phyloP scores from a whole-genome alignment of 768 basidiomycete genomes.

The Psilocybe cyanescens region DNA sequence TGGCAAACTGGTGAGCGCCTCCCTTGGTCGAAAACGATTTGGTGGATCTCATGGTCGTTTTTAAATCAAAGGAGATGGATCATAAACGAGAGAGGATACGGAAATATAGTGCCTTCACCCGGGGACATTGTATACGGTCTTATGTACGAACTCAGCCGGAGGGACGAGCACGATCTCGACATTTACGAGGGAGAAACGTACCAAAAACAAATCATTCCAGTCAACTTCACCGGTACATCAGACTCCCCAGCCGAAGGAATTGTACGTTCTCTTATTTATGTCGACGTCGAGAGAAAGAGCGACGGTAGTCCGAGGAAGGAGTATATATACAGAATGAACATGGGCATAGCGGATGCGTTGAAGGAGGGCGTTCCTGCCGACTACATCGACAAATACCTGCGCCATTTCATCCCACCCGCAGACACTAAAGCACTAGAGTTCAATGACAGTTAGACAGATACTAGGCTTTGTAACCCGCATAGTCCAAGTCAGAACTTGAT shows the following conservation, averaged over 20 bases:
- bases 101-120: conserved; percentile 44
- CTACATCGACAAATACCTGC: conserved; percentile 48
- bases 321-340: conserved; percentile 51
- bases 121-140: conserved; percentile 47
- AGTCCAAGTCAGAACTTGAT: background rate
- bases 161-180: conserved; percentile 47
- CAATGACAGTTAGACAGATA: conserved; percentile 11
- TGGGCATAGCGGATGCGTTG: conserved; percentile 45
- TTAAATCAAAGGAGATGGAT: conserved; percentile 46
- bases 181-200: conserved; percentile 42
- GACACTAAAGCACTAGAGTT: conserved; percentile 8
- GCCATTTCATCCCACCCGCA: conserved; percentile 42
- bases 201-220: conserved; percentile 34
- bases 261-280: conserved; percentile 41
- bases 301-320: conserved; percentile 39
- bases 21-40: background rate
- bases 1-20: conserved; percentile 43
- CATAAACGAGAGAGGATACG: conserved; percentile 46
- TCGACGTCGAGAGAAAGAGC: conserved; percentile 37
- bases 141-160: conserved; percentile 42
- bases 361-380: conserved; percentile 40
- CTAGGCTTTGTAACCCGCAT: no score
- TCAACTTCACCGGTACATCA: conserved; percentile 24
- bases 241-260: background rate
- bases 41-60: background rate